Percentiles rank a stretch among this genome's conserved stretches.
These are phyloP conservation scores for Pythium pyrilobum DNA, from an alignment of 352 stramenopile genomes.

Conservation along the genomic window DNA sequence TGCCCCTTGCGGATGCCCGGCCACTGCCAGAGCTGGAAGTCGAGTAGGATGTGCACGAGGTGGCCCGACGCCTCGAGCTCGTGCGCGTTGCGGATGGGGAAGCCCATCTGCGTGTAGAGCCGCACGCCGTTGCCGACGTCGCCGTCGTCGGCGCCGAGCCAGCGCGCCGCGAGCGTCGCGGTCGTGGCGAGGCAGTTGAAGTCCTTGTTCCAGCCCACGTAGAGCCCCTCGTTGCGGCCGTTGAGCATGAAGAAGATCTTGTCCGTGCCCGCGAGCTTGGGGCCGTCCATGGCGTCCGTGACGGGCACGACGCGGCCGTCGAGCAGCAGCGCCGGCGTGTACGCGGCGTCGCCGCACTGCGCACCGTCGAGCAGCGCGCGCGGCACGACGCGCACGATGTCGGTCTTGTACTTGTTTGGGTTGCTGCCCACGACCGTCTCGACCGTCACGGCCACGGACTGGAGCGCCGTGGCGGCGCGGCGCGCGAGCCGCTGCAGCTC, in stretches of 20 bases:
- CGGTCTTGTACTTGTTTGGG: constrained; percentile 58
- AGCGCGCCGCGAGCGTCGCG: constrained; percentile 37
- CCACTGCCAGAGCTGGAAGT: constrained; percentile 83
- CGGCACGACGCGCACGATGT: constrained; percentile 36
- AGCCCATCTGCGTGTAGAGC: constrained; percentile 66
- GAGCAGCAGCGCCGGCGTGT: constrained; percentile 29
- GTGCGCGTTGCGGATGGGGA: constrained; percentile 38
- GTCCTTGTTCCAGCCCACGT: constrained; percentile 73
- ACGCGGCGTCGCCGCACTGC: constrained; percentile 32
- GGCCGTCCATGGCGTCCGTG: constrained; percentile 49
- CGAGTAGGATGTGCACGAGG: constrained; percentile 71
- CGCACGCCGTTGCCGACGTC: constrained; percentile 65
- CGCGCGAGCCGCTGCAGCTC: constrained; percentile 17
- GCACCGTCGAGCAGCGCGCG: constrained; percentile 31
- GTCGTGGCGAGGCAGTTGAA: constrained; percentile 50
- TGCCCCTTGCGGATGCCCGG: constrained; percentile 71
- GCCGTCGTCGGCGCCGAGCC: constrained; percentile 64
- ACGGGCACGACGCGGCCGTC: constrained; percentile 34
- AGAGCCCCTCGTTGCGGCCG: constrained; percentile 70
- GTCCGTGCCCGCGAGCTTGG: constrained; percentile 25
- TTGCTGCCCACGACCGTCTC: constrained; percentile 15
- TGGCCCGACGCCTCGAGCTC: constrained; percentile 45
- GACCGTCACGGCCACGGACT: constrained; percentile 8
- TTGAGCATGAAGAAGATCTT: constrained; percentile 85
- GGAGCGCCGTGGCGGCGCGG: constrained; percentile 5